Conservation (phyloP, 2,329 filamentous ascomycete genomes). For the Aspergillus ibericus region DNA sequence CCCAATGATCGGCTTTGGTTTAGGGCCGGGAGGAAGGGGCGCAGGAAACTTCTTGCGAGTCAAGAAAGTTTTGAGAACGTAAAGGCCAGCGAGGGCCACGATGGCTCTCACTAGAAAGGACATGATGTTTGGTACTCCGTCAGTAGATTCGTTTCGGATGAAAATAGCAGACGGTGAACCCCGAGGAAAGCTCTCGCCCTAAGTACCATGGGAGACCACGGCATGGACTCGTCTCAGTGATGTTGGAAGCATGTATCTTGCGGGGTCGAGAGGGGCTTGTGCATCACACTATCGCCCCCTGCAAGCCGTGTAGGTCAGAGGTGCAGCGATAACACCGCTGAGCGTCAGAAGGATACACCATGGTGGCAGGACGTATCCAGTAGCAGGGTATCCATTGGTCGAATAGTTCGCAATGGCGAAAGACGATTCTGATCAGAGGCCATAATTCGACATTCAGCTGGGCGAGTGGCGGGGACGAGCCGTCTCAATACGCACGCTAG, state of each 20-base stretch:
- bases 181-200: neutral
- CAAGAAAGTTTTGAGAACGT: neutral
- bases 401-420: neutral
- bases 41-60: neutral
- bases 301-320: neutral
- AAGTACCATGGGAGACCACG: neutral
- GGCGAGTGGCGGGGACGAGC: neutral
- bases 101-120: neutral
- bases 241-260: neutral
- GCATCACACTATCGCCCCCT: neutral
- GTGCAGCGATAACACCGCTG: neutral
- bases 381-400: constrained; percentile 1
- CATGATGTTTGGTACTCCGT: neutral
- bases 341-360: neutral
- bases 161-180: neutral
- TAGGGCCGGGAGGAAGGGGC: constrained; percentile 53
- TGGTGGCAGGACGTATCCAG: neutral
- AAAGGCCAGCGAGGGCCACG: neutral
- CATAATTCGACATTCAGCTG: neutral
- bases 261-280: neutral
- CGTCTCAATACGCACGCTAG: neutral
- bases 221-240: neutral
- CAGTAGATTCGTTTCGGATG: neutral
- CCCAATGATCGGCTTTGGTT: constrained; percentile 49
- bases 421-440: neutral